Evolutionary conservation across 2,329 filamentous ascomycete species (phyloP).

Genomic region (Pestalotiopsis sp.): DNA sequence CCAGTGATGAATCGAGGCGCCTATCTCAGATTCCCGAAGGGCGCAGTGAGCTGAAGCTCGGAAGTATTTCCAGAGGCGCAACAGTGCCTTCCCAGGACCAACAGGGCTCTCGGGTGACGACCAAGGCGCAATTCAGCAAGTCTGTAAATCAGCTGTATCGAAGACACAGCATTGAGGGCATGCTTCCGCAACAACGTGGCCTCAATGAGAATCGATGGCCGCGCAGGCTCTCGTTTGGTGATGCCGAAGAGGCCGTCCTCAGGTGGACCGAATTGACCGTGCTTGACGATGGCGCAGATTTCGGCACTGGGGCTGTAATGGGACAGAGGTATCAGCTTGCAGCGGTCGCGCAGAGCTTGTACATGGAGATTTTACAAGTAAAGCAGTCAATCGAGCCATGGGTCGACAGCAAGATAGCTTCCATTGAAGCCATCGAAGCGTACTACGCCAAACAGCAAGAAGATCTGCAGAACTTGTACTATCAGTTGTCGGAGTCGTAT

Average conservation of each 20-base stretch:
- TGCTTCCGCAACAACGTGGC: conserved; percentile 27
- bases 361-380: conserved; percentile 51
- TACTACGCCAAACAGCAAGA: conserved; percentile 63
- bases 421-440: conserved; percentile 60
- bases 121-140: conserved; percentile 44
- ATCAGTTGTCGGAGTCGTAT: conserved; percentile 69
- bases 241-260: conserved; percentile 73
- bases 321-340: conserved; percentile 31
- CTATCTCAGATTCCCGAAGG: conserved; percentile 18
- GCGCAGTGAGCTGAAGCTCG: conserved; percentile 35
- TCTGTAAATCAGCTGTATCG: conserved; percentile 56
- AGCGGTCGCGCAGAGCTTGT: conserved; percentile 58
- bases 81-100: conserved; percentile 60
- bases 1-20: conserved; percentile 22
- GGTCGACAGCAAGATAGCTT: conserved; percentile 57
- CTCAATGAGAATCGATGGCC: conserved; percentile 65
- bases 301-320: conserved; percentile 21
- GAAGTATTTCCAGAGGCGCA: conserved; percentile 59
- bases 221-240: conserved; percentile 72
- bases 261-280: conserved; percentile 60
- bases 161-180: conserved; percentile 56
- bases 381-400: conserved; percentile 57
- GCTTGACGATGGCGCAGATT: conserved; percentile 36
- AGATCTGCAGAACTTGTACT: conserved; percentile 66
- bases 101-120: conserved; percentile 50